phyloP scores from a whole-genome alignment of 2,329 filamentous ascomycete genomes.

The Penicillium sp. region DNA sequence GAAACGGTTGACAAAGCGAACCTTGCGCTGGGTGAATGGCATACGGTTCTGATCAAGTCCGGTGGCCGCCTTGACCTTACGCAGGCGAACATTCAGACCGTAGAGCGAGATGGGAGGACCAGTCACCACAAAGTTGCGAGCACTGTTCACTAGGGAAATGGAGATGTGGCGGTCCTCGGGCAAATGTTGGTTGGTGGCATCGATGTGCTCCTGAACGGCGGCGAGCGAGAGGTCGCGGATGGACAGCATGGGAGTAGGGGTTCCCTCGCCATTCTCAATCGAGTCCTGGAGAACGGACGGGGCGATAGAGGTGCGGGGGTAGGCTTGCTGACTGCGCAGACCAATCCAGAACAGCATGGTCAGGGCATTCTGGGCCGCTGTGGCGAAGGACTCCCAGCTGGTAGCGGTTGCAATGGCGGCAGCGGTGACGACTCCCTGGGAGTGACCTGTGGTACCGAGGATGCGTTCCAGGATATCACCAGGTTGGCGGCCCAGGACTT shows the following conservation, averaged over 20 bases:
- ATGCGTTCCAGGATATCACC: slow-evolving; percentile 83
- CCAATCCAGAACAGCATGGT: slow-evolving; percentile 99
- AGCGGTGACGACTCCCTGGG: slow-evolving; percentile 91
- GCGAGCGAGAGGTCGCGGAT: slow-evolving; percentile 87
- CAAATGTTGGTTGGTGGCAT: slow-evolving; percentile 94
- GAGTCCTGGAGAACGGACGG: slow-evolving; percentile 91
- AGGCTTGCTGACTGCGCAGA: slow-evolving; percentile 93
- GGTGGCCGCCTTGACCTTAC: slow-evolving; percentile 97
- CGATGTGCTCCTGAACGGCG: slow-evolving; percentile 93
- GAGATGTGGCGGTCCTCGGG: slow-evolving; percentile 89
- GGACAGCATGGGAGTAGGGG: slow-evolving; percentile 94
- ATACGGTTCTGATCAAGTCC: slow-evolving; percentile 93
- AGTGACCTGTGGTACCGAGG: slow-evolving; percentile 89
- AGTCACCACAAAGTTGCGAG: slow-evolving; percentile 93
- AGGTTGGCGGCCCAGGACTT: slow-evolving; percentile 83
- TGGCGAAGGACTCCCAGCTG: slow-evolving; percentile 88
- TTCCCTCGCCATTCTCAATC: slow-evolving; percentile 89
- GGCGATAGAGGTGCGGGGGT: slow-evolving; percentile 89
- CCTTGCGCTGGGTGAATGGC: slow-evolving; percentile 91
- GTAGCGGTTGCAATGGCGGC: slow-evolving; percentile 86
- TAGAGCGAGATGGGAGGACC: slow-evolving; percentile 95
- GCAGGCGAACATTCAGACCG: slow-evolving; percentile 88
- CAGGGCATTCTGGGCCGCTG: slow-evolving; percentile 74
- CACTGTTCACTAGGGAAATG: slow-evolving; percentile 95
- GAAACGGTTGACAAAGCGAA: slow-evolving; percentile 96